Evolutionary conservation across 371 early-diverging fungal species (phyloP).

Genomic region (Cladochytrium tenue): DNA sequence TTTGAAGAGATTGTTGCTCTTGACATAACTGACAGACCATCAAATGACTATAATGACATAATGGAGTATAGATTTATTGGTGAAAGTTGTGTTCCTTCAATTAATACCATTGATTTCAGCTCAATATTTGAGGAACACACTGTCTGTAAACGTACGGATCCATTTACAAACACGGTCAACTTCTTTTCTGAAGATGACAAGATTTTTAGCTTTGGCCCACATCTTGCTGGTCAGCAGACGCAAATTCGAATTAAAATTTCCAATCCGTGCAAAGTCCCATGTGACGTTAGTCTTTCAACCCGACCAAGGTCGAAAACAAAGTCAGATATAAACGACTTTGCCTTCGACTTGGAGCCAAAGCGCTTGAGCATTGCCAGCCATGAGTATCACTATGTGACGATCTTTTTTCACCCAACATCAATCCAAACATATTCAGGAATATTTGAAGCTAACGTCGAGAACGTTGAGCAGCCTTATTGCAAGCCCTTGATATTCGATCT

Average conservation of each 20-base stretch:
- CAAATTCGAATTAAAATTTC: conserved; percentile 56
- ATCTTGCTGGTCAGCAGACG: conserved; percentile 50
- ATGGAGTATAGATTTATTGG: conserved; percentile 56
- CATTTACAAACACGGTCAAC: conserved; percentile 40
- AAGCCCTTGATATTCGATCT: conserved; percentile 52
- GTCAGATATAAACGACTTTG: conserved; percentile 49
- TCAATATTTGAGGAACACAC: conserved; percentile 63
- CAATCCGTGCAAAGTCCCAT: conserved; percentile 60
- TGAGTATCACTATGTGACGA: conserved; percentile 50
- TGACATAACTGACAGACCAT: conserved; percentile 54
- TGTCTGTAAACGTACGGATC: conserved; percentile 55
- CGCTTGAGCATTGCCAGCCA: conserved; percentile 54
- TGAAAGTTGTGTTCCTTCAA: conserved; percentile 59
- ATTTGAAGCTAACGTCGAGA: conserved; percentile 58
- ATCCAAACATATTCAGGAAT: conserved; percentile 56
- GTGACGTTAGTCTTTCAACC: conserved; percentile 49
- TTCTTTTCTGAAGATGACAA: conserved; percentile 60
- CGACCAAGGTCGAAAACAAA: conserved; percentile 50
- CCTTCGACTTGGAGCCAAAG: conserved; percentile 59
- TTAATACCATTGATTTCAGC: conserved; percentile 52
- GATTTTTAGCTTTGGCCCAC: conserved; percentile 56
- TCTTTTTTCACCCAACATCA: conserved; percentile 53
- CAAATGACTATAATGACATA: conserved; percentile 42
- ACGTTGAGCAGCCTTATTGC: conserved; percentile 40
- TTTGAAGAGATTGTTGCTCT: conserved; percentile 59